A percentile compares a stretch with the other conserved stretches of the same genome.
Conservation (phyloP, 129 eudicot genomes). For the Calendula officinalis region DNA sequence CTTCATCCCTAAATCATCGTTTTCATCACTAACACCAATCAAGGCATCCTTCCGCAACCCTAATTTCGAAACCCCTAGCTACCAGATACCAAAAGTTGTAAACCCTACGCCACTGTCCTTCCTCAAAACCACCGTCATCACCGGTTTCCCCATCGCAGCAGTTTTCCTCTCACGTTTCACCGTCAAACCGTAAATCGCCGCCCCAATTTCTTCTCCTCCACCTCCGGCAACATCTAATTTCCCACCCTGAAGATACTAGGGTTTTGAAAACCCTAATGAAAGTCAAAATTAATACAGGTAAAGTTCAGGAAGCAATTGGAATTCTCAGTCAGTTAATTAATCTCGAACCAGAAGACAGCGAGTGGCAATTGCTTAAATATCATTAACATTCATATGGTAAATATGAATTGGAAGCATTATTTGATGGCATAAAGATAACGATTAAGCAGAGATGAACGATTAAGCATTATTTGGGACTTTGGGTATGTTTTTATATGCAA, state of each 20-base stretch:
- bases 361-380: conserved; percentile 64
- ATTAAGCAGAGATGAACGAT: too few relatives aligned
- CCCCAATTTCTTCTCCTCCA: conserved; percentile 29
- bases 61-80: conserved; percentile 20
- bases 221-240: conserved; percentile 30
- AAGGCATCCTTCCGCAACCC: conserved; percentile 25
- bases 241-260: conserved; percentile 48
- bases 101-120: conserved; percentile 27
- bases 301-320: conserved; percentile 51
- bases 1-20: conserved; percentile 26
- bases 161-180: conserved; percentile 40
- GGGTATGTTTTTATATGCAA: too few relatives aligned
- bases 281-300: conserved; percentile 43
- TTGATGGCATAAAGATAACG: too few relatives aligned
- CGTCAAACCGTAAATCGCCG: conserved; percentile 42
- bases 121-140: conserved; percentile 47
- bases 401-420: too few relatives aligned
- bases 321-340: conserved; percentile 46
- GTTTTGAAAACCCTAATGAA: conserved; percentile 56
- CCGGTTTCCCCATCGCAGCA: conserved; percentile 53
- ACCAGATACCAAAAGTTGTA: conserved; percentile 1
- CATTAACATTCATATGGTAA: conserved; percentile 39
- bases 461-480: too few relatives aligned
- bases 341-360: conserved; percentile 58
- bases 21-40: conserved; percentile 8